These are phyloP conservation scores for Fusarium continuum DNA, from an alignment of 2,329 filamentous ascomycete species.

Conservation along the genomic window DNA sequence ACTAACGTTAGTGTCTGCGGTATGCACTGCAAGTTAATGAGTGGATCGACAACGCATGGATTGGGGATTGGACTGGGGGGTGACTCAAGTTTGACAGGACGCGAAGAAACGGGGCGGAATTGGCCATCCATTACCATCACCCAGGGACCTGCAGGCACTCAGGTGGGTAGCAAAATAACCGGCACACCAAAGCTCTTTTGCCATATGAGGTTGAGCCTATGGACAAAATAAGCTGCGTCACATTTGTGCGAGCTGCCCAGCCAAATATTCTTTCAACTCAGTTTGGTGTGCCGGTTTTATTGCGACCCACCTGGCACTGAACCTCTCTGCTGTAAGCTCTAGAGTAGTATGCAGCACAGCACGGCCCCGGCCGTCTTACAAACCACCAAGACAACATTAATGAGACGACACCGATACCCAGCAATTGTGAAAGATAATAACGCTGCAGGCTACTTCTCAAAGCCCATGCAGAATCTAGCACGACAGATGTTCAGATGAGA, in stretches of 20 bases:
- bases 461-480: constrained; percentile 4
- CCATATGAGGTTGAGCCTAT: no score
- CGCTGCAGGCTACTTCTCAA: no score
- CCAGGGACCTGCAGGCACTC: not conserved
- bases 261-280: no score
- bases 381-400: constrained; percentile 17
- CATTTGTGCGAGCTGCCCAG: no score
- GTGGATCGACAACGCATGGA: constrained; percentile 19
- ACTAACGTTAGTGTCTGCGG: constrained; percentile 10
- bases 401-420: constrained; percentile 8
- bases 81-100: not conserved
- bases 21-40: constrained; percentile 30
- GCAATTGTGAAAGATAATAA: not conserved
- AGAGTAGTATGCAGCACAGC: not conserved
- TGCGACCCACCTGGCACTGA: no score
- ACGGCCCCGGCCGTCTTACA: constrained; percentile 6
- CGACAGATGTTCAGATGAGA: constrained; percentile 14
- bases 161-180: no score
- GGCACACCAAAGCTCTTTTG: no score
- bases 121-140: not conserved
- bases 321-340: not conserved
- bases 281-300: no score
- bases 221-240: no score
- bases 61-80: constrained; percentile 13
- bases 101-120: constrained; percentile 11